A percentile compares a stretch with the other conserved stretches of the same genome.
These are phyloP conservation scores for Boechera stricta DNA, from an alignment of 345 rosid species.

Conservation along the genomic window DNA sequence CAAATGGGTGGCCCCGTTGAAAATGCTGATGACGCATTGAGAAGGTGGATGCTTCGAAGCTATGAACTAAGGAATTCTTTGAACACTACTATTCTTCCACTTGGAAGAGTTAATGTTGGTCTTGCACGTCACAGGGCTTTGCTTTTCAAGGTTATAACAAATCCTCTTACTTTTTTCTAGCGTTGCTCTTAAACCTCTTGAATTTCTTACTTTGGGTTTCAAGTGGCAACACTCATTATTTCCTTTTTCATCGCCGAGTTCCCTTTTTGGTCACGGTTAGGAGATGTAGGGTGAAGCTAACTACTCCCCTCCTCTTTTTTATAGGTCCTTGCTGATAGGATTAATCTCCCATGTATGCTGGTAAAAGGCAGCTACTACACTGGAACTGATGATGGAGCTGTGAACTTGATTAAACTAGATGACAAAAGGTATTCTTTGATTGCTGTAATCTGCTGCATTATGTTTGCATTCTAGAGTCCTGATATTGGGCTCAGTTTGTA, in stretches of 20 bases:
- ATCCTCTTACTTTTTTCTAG: constrained; percentile 19
- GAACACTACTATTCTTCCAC: constrained; percentile 73
- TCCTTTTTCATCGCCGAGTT: constrained; percentile 13
- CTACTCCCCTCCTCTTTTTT: constrained; percentile 38
- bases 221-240: not conserved
- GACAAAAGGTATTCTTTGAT: constrained; percentile 62
- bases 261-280: constrained; percentile 22
- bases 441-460: constrained; percentile 12
- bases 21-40: constrained; percentile 80
- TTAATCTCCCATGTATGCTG: constrained; percentile 90
- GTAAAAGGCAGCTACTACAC: constrained; percentile 96
- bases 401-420: constrained; percentile 77
- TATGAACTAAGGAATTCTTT: constrained; percentile 63
- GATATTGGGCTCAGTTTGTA: constrained; percentile 37
- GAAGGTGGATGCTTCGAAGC: constrained; percentile 74
- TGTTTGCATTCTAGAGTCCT: constrained; percentile 21
- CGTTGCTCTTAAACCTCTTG: constrained; percentile 19
- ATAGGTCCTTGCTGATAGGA: constrained; percentile 89
- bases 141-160: constrained; percentile 81
- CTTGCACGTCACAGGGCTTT: constrained; percentile 96
- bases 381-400: constrained; percentile 97
- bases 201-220: constrained; percentile 20
- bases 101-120: constrained; percentile 84
- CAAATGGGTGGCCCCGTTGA: constrained; percentile 94
- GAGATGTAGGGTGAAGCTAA: constrained; percentile 40